Conservation (phyloP, 208 protist species). For the Balamuthia mandrillaris region DNA sequence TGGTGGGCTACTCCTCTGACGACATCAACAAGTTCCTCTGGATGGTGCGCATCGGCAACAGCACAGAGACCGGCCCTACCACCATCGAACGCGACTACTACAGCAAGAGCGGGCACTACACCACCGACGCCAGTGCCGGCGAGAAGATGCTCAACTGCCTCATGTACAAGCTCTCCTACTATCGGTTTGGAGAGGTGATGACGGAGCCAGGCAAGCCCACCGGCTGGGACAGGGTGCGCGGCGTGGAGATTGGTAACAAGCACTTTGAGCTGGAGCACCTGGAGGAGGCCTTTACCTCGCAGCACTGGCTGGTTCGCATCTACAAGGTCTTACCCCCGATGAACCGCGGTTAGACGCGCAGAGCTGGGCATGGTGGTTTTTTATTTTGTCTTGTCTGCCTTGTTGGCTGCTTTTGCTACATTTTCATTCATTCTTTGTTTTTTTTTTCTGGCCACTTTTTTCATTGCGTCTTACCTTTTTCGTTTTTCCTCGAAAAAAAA, state of each 20-base stretch:
- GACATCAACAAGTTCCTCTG: constrained; percentile 96
- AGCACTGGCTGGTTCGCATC: constrained; percentile 93
- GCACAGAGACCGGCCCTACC: constrained; percentile 9
- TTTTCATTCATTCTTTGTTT: too few species aligned
- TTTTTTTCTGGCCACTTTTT: too few species aligned
- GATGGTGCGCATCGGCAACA: constrained; percentile 81
- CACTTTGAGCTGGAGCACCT: constrained; percentile 72
- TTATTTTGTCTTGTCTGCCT: too few species aligned
- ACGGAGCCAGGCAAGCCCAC: constrained; percentile 69
- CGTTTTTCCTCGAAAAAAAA: too few species aligned
- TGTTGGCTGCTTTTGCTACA: too few species aligned
- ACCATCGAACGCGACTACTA: constrained; percentile 83
- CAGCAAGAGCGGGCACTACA: constrained; percentile 41
- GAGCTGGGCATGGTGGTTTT: too few species aligned
- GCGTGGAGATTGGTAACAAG: constrained; percentile 81
- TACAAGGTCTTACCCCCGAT: constrained; percentile 87
- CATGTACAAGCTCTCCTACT: constrained; percentile 90
- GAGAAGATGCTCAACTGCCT: constrained; percentile 78
- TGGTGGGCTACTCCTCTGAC: constrained; percentile 82
- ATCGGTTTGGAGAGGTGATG: constrained; percentile 81
- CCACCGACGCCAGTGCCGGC: constrained; percentile 54
- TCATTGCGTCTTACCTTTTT: too few species aligned
- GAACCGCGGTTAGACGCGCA: constrained; percentile 60
- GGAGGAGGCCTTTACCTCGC: constrained; percentile 83
- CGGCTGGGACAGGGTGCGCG: constrained; percentile 72